Conservation (phyloP, 768 basidiomycete genomes). For the Suillus paluster region DNA sequence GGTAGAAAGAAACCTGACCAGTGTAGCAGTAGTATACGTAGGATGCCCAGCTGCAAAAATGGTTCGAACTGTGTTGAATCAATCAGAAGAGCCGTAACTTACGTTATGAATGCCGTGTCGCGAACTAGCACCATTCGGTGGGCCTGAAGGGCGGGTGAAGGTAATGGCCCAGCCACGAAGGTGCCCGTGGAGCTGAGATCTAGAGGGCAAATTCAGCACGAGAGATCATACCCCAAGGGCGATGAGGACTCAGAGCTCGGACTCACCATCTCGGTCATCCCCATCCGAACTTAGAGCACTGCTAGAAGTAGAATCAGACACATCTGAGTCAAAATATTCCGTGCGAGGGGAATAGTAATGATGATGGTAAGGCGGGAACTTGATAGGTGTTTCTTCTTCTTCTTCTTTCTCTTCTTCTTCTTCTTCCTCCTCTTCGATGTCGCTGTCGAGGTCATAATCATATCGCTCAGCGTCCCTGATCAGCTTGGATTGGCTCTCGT, state of each 20-base stretch:
- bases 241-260: background rate
- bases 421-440: slow-evolving; percentile 31
- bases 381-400: background rate
- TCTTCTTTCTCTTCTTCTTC: background rate
- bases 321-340: background rate
- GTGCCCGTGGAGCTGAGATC: background rate
- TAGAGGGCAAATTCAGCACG: background rate
- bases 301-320: background rate
- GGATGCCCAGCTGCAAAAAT: slow-evolving; percentile 24
- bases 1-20: slow-evolving; percentile 28
- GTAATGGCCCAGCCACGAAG: slow-evolving; percentile 4
- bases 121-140: slow-evolving; percentile 32
- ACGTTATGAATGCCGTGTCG: slow-evolving; percentile 33
- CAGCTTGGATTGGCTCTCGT: background rate
- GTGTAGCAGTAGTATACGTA: slow-evolving; percentile 37
- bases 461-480: slow-evolving; percentile 9
- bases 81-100: slow-evolving; percentile 5
- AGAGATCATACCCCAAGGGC: background rate
- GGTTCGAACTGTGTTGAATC: background rate
- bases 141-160: slow-evolving; percentile 26
- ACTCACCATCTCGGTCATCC: background rate
- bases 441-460: slow-evolving; percentile 33
- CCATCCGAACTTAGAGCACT: background rate
- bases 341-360: background rate
- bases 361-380: background rate